Evolutionary conservation across 2,329 filamentous ascomycete genomes (phyloP).

Genomic region (Hypoxylon sp.): DNA sequence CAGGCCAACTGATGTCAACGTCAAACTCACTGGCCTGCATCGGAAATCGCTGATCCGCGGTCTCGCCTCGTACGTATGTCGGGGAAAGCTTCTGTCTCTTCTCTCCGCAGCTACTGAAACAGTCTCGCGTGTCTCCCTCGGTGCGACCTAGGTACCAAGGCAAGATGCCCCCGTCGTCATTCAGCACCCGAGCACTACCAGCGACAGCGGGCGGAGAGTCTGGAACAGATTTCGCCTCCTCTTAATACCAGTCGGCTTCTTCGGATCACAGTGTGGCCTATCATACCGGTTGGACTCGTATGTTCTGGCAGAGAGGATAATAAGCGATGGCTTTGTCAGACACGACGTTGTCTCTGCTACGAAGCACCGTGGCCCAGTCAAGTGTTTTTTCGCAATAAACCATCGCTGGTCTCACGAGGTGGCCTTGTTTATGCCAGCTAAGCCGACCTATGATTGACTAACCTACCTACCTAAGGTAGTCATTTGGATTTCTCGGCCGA

Average conservation of each 20-base stretch:
- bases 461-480: background rate
- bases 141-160: constrained; percentile 5
- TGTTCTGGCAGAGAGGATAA: background rate
- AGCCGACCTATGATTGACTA: background rate
- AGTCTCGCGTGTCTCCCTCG: constrained; percentile 14
- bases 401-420: background rate
- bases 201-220: background rate
- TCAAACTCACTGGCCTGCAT: constrained; percentile 2
- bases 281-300: background rate
- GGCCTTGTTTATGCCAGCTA: background rate
- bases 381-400: background rate
- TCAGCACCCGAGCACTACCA: background rate
- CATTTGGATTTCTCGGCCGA: background rate
- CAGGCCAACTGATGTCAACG: background rate
- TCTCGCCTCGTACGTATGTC: constrained; percentile 4
- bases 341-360: background rate
- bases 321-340: background rate
- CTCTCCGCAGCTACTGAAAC: constrained; percentile 7
- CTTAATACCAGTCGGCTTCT: background rate
- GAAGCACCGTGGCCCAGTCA: background rate
- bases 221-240: background rate
- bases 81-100: background rate
- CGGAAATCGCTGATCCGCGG: constrained; percentile 12
- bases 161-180: constrained; percentile 5
- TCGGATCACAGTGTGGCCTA: background rate